A percentile compares a stretch with the other conserved stretches of the same genome.
phyloP scores from a whole-genome alignment of 2,329 filamentous ascomycete genomes.

The Monosporascus cannonballus region DNA sequence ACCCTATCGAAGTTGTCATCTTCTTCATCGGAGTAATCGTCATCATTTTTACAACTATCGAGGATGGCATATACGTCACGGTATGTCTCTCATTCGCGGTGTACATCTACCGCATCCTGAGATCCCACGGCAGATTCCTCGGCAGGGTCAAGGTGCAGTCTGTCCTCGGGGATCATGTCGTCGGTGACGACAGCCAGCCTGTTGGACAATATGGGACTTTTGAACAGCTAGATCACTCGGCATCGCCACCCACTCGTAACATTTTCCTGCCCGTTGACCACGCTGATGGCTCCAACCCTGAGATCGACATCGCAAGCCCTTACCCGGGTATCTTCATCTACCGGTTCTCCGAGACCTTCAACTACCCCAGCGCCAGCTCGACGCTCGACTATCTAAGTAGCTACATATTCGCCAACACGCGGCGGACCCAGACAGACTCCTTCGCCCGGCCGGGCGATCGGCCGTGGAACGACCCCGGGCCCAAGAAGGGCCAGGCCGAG shows the following conservation, averaged over 20 bases:
- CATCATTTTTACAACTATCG: conserved; percentile 81
- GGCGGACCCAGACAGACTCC: conserved; percentile 64
- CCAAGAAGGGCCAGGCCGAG: conserved; percentile 44
- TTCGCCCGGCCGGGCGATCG: conserved; percentile 67
- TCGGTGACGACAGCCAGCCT: conserved; percentile 52
- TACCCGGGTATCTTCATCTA: conserved; percentile 95
- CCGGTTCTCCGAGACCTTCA: conserved; percentile 89
- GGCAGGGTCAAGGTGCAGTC: conserved; percentile 80
- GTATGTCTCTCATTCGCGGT: conserved; percentile 71
- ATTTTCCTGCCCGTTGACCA: conserved; percentile 85
- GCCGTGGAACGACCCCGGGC: conserved; percentile 92
- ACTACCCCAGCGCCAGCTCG: conserved; percentile 89
- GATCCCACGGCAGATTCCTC: conserved; percentile 77
- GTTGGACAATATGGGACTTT: conserved; percentile 53
- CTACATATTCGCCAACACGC: conserved; percentile 64
- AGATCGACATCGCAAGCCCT: conserved; percentile 70
- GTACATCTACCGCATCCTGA: conserved; percentile 76
- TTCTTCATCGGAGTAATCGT: conserved; percentile 92
- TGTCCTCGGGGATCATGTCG: conserved; percentile 67
- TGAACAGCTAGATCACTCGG: conserved; percentile 27
- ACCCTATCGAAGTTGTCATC: conserved; percentile 81
- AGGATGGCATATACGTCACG: conserved; percentile 87
- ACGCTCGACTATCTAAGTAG: conserved; percentile 74
- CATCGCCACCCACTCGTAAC: conserved; percentile 48
- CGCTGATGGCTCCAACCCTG: conserved; percentile 84